phyloP scores from a whole-genome alignment of 1,284 basidiomycete genomes.

The Malassezia restricta region DNA sequence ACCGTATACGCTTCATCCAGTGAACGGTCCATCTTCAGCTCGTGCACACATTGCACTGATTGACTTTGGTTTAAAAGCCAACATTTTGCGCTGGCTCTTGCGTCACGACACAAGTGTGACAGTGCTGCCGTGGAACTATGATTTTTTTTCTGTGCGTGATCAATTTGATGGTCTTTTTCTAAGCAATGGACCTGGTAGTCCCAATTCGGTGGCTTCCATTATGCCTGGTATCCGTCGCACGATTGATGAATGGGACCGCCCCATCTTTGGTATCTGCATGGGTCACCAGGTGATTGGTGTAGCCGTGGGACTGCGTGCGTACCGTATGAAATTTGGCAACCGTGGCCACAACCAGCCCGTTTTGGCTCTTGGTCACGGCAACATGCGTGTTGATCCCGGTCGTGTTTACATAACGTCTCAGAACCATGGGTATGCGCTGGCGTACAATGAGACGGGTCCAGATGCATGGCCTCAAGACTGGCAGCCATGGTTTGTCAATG shows the following conservation, averaged over 20 bases:
- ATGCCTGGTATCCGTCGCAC: slow-evolving; percentile 67
- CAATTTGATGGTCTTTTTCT: slow-evolving; percentile 90
- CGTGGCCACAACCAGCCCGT: slow-evolving; percentile 99
- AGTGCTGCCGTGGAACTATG: slow-evolving; percentile 91
- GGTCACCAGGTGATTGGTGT: slow-evolving; percentile 70
- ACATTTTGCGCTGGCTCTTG: slow-evolving; percentile 84
- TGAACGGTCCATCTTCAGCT: slow-evolving; percentile 53
- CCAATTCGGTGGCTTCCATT: slow-evolving; percentile 75
- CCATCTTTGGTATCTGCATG: slow-evolving; percentile 98
- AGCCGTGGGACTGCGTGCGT: slow-evolving; percentile 88
- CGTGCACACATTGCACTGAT: slow-evolving; percentile 77
- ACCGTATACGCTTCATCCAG: slow-evolving; percentile 74
- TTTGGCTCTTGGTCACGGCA: slow-evolving; percentile 74
- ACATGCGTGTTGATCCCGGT: slow-evolving; percentile 75
- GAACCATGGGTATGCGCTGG: slow-evolving; percentile 50
- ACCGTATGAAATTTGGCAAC: slow-evolving; percentile 94
- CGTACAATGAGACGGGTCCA: slow-evolving; percentile 22
- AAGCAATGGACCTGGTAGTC: slow-evolving; percentile 91
- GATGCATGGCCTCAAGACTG: slow-evolving; percentile 41
- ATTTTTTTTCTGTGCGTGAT: slow-evolving; percentile 79
- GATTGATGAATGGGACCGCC: slow-evolving; percentile 68
- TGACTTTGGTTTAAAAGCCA: slow-evolving; percentile 95
- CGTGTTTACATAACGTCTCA: slow-evolving; percentile 82
- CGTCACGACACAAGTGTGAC: slow-evolving; percentile 81
- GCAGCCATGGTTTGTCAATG: slow-evolving; percentile 44